Evolutionary conservation across 768 basidiomycete species (phyloP), one percentile per base, ranked within the genome.

Genomic region (Pisolithus sp.): DNA sequence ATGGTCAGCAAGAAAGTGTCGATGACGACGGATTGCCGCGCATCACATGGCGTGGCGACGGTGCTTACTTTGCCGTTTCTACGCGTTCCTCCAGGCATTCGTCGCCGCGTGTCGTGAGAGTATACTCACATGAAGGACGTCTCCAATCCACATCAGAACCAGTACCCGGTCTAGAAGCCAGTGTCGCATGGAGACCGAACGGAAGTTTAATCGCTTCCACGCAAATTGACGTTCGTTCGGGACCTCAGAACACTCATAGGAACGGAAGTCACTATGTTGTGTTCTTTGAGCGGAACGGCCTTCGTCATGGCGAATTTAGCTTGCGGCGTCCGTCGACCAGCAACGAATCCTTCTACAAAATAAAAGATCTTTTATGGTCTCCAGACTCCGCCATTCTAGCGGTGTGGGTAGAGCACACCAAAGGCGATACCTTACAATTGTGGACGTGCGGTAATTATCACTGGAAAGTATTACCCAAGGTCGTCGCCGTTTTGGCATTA

Each of bases 381-480:
- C 79, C 85, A 4, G 93, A 93, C 64, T 95, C 93, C 2, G 85
- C 79, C 54, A 76, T 96, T 12, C 71, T 99, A 28, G 84, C 85
- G 0, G 72, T 97, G 0, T 97, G 93, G 92, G 74, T 93, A 30
- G 85, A 88, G 62, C 70, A 76, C 28, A 74, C 80, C 34, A 72
- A 74, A 8, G 78, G 77, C 2, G 90, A 97, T 68, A 70, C 64
- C 85, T 91, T 98, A 17, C 96, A 99, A 70, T 72, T 98, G 0
- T 99, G 93, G 93, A 88, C 91, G 1, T 90, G 78, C 7, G 84
- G 89, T 28, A 99, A 99, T 63, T 98, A 96, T 66, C 86, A 97
- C 63, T 98, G 96, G 92, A 88, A 58, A 59, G 24, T 28, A 10
- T 26, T 34, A 2, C 7, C 51, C 36, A 4, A 44, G 30, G 18